These are phyloP conservation scores for Cucumis melo DNA, from an alignment of 306 rosid species.

Conservation along the genomic window DNA sequence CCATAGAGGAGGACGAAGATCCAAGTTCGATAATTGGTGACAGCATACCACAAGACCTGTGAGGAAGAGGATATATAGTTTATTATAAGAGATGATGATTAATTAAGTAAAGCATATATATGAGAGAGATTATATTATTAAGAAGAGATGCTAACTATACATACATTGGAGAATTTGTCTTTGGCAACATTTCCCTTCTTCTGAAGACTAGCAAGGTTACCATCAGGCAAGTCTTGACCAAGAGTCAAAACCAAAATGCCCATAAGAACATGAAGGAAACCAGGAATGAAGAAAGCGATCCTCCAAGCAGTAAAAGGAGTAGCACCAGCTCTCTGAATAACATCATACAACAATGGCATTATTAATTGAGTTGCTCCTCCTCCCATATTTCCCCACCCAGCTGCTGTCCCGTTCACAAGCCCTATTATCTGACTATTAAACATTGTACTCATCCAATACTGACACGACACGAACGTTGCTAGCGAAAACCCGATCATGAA, in stretches of 20 bases:
- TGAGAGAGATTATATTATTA: no score
- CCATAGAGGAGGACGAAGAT: conserved; percentile 75
- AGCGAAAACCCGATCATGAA: conserved; percentile 84
- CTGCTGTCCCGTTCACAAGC: conserved; percentile 72
- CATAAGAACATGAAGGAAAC: conserved; percentile 48
- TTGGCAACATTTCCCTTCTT: conserved; percentile 58
- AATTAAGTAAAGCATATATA: no score
- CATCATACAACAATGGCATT: conserved; percentile 63
- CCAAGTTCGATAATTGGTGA: conserved; percentile 89
- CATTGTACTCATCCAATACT: conserved; percentile 97
- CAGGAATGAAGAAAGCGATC: conserved; percentile 76
- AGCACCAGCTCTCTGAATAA: conserved; percentile 33
- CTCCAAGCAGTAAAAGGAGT: conserved; percentile 78
- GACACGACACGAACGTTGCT: conserved; percentile 90
- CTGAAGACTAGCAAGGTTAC: conserved; percentile 60
- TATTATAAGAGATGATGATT: no score
- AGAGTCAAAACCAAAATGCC: conserved; percentile 60
- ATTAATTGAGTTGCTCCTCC: conserved; percentile 89
- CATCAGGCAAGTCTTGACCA: conserved; percentile 86
- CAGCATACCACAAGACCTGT: conserved; percentile 67
- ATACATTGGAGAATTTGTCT: conserved; percentile 65
- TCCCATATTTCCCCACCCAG: conserved; percentile 98
- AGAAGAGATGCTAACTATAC: neutral
- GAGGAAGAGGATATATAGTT: no score
- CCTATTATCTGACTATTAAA: conserved; percentile 74